Evolutionary conservation across 345 rosid species (phyloP).

Genomic region (Cardamine chenopodiifolia): DNA sequence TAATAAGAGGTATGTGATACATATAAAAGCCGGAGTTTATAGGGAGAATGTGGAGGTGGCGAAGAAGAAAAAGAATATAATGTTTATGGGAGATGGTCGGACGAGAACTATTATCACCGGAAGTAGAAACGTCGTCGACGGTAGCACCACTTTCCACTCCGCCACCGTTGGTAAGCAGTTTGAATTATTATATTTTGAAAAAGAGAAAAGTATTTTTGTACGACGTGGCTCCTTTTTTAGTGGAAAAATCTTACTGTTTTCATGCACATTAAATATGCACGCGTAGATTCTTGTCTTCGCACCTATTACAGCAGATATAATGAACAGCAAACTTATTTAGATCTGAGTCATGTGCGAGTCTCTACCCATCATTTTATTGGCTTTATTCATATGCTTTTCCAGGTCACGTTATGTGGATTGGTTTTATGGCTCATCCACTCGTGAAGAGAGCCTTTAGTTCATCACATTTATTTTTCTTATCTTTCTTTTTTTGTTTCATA

Average conservation of each 20-base stretch:
- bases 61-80: slow-evolving; percentile 58
- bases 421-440: slow-evolving; percentile 35
- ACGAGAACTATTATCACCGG: slow-evolving; percentile 70
- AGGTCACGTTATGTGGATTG: slow-evolving; percentile 26
- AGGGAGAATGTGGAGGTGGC: slow-evolving; percentile 78
- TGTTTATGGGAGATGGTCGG: slow-evolving; percentile 96
- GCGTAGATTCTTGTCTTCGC: slow-evolving; percentile 29
- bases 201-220: not conserved
- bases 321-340: slow-evolving; percentile 2
- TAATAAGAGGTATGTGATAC: slow-evolving; percentile 61
- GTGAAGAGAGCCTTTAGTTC: slow-evolving; percentile 19
- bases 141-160: slow-evolving; percentile 85
- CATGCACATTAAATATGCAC: slow-evolving; percentile 28
- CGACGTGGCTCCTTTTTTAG: slow-evolving; percentile 19
- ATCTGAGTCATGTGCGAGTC: slow-evolving; percentile 18
- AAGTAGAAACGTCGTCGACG: slow-evolving; percentile 75
- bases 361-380: slow-evolving; percentile 19
- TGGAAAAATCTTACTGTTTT: slow-evolving; percentile 12
- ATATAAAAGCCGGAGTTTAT: slow-evolving; percentile 79
- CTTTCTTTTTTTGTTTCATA: not conserved
- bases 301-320: slow-evolving; percentile 1
- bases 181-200: not conserved
- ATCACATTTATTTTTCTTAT: not conserved
- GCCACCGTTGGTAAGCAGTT: slow-evolving; percentile 79
- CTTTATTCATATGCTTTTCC: slow-evolving; percentile 23